Evolutionary conservation across 306 rosid genomes (phyloP), one percentile per base, ranked within the genome.

Genomic region (Castanospermum australe): DNA sequence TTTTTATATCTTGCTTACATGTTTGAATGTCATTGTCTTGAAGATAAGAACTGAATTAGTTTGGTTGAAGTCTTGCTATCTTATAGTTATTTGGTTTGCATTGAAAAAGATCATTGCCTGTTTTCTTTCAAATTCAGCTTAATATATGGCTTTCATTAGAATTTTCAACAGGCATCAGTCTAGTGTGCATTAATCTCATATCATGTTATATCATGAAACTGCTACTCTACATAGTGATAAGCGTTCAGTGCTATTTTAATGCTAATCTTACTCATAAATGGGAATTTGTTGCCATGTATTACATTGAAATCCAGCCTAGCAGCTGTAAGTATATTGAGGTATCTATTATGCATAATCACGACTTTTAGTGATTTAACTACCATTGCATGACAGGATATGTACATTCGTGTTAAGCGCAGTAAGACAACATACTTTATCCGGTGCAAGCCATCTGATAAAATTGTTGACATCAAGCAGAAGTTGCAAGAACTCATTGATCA

Each of bases 361-460:
- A 47, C 30, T 63, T 72, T 35, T 57, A 71, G 32, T 50, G 42
- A 57, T 59, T 75, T 33, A 52, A 17, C 18, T 79, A 45, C 45
- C 14, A 60, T 32, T 84, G 57, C 36, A 50, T 77, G 78, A 63
- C 63, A 86, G 97, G 97, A 96, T 61, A 94, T 91, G 93, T 94
- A 92, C 81, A 91, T 94, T 74, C 97, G 97, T 32, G 89, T 91
- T 76, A 92, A 94, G 84, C 97, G 91, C 35, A 48, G 25, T 18
- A 92, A 92, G 91, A 91, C 97, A 56, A 92, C 97, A 25, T 92
- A 92, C 91, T 94, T 94, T 86, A 94, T 92, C 84, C 89, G 88
- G 85, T 92, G 97, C 79, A 94, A 94, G 82, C 95, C 97, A 73
- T 89, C 94, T 38, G 97, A 94, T 80, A 89, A 90, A 75, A 73